phyloP scores from a whole-genome alignment of 306 rosid genomes.

The Cucurbita maxima region DNA sequence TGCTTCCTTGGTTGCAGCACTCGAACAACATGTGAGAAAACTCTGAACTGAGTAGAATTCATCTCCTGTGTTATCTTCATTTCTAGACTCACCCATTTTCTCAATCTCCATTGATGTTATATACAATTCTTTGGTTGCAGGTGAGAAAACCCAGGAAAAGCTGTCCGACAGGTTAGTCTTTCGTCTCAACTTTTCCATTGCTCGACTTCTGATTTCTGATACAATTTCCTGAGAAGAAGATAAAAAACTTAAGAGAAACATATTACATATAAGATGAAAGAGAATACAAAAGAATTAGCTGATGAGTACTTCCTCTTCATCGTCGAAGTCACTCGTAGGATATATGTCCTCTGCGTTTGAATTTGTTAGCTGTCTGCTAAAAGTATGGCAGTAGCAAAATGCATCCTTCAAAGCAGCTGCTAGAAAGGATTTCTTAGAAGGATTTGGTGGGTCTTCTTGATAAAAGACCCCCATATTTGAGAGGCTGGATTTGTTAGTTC shows the following conservation, averaged over 20 bases:
- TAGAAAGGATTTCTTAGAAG: slow-evolving; percentile 35
- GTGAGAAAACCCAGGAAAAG: slow-evolving; percentile 46
- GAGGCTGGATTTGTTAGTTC: slow-evolving; percentile 2
- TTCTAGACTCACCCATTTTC: slow-evolving; percentile 3
- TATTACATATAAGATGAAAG: not conserved
- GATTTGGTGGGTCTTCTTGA: slow-evolving; percentile 52
- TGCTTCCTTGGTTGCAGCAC: slow-evolving; percentile 31
- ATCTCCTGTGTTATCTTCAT: slow-evolving; percentile 16
- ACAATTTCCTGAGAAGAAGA: slow-evolving; percentile 43
- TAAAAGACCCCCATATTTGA: slow-evolving; percentile 49
- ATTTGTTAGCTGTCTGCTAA: slow-evolving; percentile 17
- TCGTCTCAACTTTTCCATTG: slow-evolving; percentile 45
- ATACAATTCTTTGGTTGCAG: slow-evolving; percentile 34
- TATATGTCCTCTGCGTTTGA: slow-evolving; percentile 38
- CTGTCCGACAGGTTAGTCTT: slow-evolving; percentile 30
- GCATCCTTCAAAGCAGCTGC: slow-evolving; percentile 43
- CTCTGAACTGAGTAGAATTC: slow-evolving; percentile 60
- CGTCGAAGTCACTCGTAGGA: slow-evolving; percentile 38
- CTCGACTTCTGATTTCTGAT: slow-evolving; percentile 51
- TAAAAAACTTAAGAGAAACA: not conserved
- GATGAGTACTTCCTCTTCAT: slow-evolving; percentile 47
- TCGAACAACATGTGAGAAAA: slow-evolving; percentile 44
- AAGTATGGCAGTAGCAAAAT: slow-evolving; percentile 33
- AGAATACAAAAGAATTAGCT: not conserved
- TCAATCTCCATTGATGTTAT: slow-evolving; percentile 25